These are phyloP conservation scores for Funneliformis mosseae DNA, from an alignment of 192 early-diverging fungal species.

Conservation along the genomic window DNA sequence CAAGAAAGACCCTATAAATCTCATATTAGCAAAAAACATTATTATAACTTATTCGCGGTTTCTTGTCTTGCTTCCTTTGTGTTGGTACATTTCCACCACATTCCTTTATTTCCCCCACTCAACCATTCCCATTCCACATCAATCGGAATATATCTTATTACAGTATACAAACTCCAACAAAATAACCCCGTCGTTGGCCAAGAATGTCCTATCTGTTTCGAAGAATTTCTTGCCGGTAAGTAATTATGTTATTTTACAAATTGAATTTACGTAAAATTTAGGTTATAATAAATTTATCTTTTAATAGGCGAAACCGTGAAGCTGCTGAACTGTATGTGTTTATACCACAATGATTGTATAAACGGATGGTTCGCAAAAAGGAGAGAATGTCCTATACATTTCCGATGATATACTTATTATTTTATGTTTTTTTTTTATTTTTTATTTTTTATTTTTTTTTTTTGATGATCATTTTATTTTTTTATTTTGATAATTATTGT, in stretches of 20 bases:
- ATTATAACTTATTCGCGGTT: conserved; percentile 15
- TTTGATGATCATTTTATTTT: not conserved
- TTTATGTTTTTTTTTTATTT: too few relatives aligned
- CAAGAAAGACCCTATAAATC: conserved; percentile 10
- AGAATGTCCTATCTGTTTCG: conserved; percentile 95
- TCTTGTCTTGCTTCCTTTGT: conserved; percentile 10
- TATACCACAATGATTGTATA: conserved; percentile 86
- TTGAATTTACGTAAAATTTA: not conserved
- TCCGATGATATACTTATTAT: conserved; percentile 51
- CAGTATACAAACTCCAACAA: conserved; percentile 61
- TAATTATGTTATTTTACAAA: conserved; percentile 25
- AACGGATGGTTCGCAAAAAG: conserved; percentile 76
- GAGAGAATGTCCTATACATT: conserved; percentile 83
- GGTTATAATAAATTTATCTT: not conserved
- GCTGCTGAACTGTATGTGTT: conserved; percentile 85
- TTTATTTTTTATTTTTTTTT: too few relatives aligned
- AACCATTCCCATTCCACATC: not conserved
- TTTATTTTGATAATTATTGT: not conserved
- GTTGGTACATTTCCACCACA: not conserved
- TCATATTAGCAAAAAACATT: conserved; percentile 11
- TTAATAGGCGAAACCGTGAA: conserved; percentile 72
- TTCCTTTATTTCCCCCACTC: not conserved
- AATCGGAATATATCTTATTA: not conserved
- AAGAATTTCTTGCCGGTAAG: conserved; percentile 80
- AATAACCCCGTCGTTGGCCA: conserved; percentile 66